These are phyloP conservation scores for Adansonia grandidieri DNA, from an alignment of 441 rosid species.

Conservation along the genomic window DNA sequence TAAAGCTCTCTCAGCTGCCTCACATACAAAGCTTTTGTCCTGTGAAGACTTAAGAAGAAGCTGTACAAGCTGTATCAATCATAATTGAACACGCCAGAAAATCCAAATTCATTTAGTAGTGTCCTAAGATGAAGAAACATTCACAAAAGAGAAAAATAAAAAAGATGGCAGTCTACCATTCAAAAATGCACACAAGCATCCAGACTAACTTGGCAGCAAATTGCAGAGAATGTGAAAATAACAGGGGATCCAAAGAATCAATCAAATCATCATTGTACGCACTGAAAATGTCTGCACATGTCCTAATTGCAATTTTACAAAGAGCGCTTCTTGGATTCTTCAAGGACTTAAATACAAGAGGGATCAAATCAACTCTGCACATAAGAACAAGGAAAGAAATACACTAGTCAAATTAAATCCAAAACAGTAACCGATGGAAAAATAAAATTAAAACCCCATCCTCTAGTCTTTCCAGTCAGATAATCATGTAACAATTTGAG, in stretches of 20 bases:
- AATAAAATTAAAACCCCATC: not conserved
- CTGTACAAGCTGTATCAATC: conserved; percentile 7
- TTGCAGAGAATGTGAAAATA: not conserved
- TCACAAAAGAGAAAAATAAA: not conserved
- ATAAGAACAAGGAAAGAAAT: not conserved
- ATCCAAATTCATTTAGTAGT: not conserved
- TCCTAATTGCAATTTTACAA: conserved; percentile 3
- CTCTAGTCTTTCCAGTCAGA: not conserved
- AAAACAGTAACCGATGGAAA: not conserved
- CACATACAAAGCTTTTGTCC: not conserved
- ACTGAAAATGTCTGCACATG: not conserved
- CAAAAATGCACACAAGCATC: not conserved
- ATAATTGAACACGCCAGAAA: conserved; percentile 7
- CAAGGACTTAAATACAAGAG: conserved; percentile 3
- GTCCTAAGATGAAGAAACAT: not conserved
- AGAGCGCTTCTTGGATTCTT: conserved; percentile 4
- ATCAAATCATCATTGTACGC: conserved; percentile 4
- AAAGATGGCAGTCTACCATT: not conserved
- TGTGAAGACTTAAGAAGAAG: conserved; percentile 10
- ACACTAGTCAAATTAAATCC: conserved; percentile 2
- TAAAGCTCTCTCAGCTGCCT: not conserved
- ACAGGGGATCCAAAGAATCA: conserved; percentile 6
- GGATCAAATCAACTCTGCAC: not conserved
- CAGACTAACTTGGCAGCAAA: not conserved
- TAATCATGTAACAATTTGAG: not conserved